These are phyloP conservation scores for Phylloporus arenicola DNA, from an alignment of 768 basidiomycete species.

Conservation along the genomic window DNA sequence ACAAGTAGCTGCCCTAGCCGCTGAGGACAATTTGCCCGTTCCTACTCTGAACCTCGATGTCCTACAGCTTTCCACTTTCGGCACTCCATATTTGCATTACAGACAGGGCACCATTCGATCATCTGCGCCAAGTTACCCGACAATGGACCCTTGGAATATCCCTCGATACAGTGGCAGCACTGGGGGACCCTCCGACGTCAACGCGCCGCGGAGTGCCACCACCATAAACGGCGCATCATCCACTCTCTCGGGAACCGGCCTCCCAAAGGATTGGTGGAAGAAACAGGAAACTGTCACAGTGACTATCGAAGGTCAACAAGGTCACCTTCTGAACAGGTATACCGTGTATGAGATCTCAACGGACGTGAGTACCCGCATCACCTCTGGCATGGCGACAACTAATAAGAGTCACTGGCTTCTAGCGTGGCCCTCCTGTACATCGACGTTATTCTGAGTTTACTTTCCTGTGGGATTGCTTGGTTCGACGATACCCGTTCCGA, in stretches of 20 bases:
- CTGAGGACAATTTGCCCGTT: constrained; percentile 73
- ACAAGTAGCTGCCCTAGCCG: constrained; percentile 70
- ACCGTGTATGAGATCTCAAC: constrained; percentile 78
- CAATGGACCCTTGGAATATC: constrained; percentile 66
- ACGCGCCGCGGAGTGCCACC: constrained; percentile 17
- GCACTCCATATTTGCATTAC: constrained; percentile 34
- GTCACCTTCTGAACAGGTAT: constrained; percentile 85
- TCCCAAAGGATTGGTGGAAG: constrained; percentile 85
- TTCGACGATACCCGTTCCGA: constrained; percentile 89
- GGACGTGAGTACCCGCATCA: constrained; percentile 48
- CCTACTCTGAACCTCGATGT: constrained; percentile 62
- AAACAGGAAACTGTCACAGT: constrained; percentile 68
- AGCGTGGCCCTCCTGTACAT: constrained; percentile 66
- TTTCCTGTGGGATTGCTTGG: constrained; percentile 82
- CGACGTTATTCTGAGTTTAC: constrained; percentile 92
- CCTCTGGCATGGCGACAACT: constrained; percentile 7
- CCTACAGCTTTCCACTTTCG: constrained; percentile 52
- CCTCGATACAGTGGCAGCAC: constrained; percentile 30
- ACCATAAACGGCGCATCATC: constrained; percentile 46
- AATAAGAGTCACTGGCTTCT: constrained; percentile 11
- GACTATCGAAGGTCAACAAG: constrained; percentile 78
- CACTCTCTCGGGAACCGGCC: constrained; percentile 61
- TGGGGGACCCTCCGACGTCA: constrained; percentile 28
- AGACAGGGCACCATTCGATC: constrained; percentile 43
- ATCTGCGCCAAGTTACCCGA: constrained; percentile 47